Base-by-base conservation (phyloP, 305 asterid species). In the Fraxinus ornus region DNA sequence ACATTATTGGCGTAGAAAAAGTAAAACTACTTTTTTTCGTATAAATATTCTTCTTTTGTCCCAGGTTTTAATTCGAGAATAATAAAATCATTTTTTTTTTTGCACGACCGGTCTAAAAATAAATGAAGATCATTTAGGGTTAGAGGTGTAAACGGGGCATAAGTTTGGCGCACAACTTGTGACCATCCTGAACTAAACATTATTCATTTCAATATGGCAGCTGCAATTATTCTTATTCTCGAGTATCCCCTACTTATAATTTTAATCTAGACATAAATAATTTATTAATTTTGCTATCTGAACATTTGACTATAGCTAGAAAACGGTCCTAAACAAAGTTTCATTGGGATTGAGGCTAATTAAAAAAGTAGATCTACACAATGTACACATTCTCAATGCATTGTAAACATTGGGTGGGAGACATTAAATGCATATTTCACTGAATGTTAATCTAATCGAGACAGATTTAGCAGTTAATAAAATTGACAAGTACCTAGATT, bases 331-430 rank as follows among this genome's bases (percentile, higher is more conserved):
- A 74, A 79, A 55, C 47, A 79, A 28, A 47, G 37, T 12, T 49
- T 49, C 83, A 37, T 87, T 82, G 85, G 88, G 90, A 87, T 87
- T 85, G 86, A 83, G 36, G 85, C 81, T 82, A 32, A 28, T 32
- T n/a, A 79, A 82, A 77, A 82, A 74, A 60, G 81, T 49, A 55
- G 70, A 37, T 86, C 79, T 81, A 52, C 57, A 81, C 64, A 78
- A 7, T 80, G 66, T 79, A 39, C 85, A 37, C 79, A 83, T 83
- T 81, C 77, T 83, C 85, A 60, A 81, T 86, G 89, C 84, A 78
- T 81, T 41, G 76, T 47, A 73, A 70, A n/a, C 41, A 36, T 60
- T 41, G 19, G 83, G 77, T 78, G 83, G 88, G 88, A 79, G 84
- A 86, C 82, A 86, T 78, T 80, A 49, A 84, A 35, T 84, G 83